Evolutionary conservation across 2,329 filamentous ascomycete genomes (phyloP).

Genomic region (Penicillium verrucosum): DNA sequence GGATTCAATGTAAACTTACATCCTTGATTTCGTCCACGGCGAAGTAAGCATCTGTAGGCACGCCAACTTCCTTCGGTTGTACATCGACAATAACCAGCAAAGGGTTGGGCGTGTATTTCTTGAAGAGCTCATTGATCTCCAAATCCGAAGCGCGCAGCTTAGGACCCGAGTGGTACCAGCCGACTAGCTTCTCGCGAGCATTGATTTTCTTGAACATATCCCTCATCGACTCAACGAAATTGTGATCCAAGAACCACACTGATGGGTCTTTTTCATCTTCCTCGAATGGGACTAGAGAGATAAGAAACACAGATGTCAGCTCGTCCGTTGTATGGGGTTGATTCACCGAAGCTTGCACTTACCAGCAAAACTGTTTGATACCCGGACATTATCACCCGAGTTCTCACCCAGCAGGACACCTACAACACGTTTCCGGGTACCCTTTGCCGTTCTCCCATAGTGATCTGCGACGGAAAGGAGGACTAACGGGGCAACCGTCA

Average conservation of each 20-base stretch:
- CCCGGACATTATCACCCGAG: constrained; percentile 90
- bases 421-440: constrained; percentile 83
- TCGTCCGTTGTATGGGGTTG: constrained; percentile 1
- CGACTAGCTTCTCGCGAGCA: constrained; percentile 96
- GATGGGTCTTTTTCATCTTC: constrained; percentile 98
- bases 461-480: constrained; percentile 98
- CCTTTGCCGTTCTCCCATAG: constrained; percentile 91
- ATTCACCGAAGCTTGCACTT: constrained; percentile 32
- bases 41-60: constrained; percentile 98
- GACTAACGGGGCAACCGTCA: constrained; percentile 95
- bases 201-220: constrained; percentile 99
- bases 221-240: constrained; percentile 99
- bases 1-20: constrained; percentile 53
- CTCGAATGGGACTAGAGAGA: constrained; percentile 79
- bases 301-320: constrained; percentile 18
- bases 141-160: constrained; percentile 95
- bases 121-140: constrained; percentile 99
- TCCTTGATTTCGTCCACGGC: constrained; percentile 99
- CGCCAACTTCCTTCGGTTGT: constrained; percentile 94
- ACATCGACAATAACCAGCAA: constrained; percentile 97
- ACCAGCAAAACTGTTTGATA: constrained; percentile 99
- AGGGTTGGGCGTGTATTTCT: constrained; percentile 95
- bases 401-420: constrained; percentile 94
- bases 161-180: constrained; percentile 98
- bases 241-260: constrained; percentile 99